Percentiles rank a stretch among this genome's conserved stretches.
Evolutionary conservation across 2,329 filamentous ascomycete genomes (phyloP).

Genomic region (Niveomyces coronatus): DNA sequence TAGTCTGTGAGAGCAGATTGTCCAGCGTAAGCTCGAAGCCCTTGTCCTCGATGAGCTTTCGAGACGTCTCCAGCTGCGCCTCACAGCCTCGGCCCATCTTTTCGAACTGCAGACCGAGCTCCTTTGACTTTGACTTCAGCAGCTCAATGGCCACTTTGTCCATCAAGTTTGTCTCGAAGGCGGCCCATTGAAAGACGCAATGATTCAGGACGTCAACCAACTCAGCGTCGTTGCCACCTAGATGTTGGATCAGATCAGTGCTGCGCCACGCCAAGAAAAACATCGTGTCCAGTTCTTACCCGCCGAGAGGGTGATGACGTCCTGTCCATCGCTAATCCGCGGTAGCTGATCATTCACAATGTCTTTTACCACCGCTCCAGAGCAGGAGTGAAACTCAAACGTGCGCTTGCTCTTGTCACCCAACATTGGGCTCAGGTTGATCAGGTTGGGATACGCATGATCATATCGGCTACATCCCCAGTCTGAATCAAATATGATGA

Average conservation of each 20-base stretch:
- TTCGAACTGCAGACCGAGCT: slow-evolving; percentile 6
- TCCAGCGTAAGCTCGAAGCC: slow-evolving; percentile 6
- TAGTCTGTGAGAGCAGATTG: slow-evolving; percentile 1
- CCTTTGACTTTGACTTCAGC: slow-evolving; percentile 1
- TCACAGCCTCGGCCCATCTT: slow-evolving; percentile 7
- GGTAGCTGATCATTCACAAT: slow-evolving; percentile 12
- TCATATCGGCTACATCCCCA: slow-evolving; percentile 11
- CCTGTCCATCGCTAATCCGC: background rate
- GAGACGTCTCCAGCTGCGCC: slow-evolving; percentile 3
- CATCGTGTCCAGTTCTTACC: too few species aligned
- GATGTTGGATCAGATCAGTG: too few species aligned
- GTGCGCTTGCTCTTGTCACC: slow-evolving; percentile 7
- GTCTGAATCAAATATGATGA: too few species aligned
- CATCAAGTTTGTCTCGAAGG: slow-evolving; percentile 6
- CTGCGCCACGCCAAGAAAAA: too few species aligned
- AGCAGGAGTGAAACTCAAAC: slow-evolving; percentile 14
- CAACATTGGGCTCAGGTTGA: slow-evolving; percentile 10
- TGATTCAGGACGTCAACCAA: slow-evolving; percentile 14
- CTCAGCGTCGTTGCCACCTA: slow-evolving; percentile 6
- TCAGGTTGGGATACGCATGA: slow-evolving; percentile 11
- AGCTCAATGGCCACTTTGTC: background rate
- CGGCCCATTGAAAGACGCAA: slow-evolving; percentile 10
- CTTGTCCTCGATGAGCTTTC: slow-evolving; percentile 2
- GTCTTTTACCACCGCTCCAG: slow-evolving; percentile 10
- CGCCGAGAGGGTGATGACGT: slow-evolving; percentile 4